Evolutionary conservation across 2,329 filamentous ascomycete genomes (phyloP).

Genomic region (Acrocalymma vagum): DNA sequence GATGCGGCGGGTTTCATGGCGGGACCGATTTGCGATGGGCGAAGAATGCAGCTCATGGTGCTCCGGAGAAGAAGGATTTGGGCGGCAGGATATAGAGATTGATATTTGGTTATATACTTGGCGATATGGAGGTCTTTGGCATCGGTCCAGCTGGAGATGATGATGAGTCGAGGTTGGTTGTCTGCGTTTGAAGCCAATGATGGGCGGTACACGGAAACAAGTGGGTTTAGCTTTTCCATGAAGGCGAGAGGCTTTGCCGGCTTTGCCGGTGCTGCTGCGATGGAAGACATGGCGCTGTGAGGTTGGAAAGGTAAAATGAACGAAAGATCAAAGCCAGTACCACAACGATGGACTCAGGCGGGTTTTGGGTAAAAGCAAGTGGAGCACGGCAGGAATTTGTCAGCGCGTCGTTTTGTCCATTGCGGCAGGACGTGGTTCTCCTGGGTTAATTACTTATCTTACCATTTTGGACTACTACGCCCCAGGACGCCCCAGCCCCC

Average conservation of each 20-base stretch:
- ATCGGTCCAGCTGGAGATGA: constrained; percentile 15
- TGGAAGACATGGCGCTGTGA: constrained; percentile 11
- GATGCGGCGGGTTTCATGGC: constrained; percentile 13
- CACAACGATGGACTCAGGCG: too few species aligned
- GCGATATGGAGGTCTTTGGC: constrained; percentile 16
- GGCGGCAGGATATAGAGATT: constrained; percentile 12
- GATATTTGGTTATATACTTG: constrained; percentile 15
- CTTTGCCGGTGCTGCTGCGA: constrained; percentile 6
- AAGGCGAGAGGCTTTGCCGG: constrained; percentile 10
- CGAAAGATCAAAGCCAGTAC: too few species aligned
- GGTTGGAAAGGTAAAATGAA: constrained; percentile 7
- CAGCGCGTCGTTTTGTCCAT: too few species aligned
- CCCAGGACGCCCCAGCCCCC: too few species aligned
- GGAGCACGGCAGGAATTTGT: too few species aligned
- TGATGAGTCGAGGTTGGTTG: constrained; percentile 14
- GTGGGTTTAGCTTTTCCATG: constrained; percentile 16
- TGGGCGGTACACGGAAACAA: constrained; percentile 14
- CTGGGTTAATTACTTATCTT: too few species aligned
- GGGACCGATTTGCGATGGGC: constrained; percentile 14
- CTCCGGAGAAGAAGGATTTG: constrained; percentile 13
- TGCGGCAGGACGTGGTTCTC: too few species aligned
- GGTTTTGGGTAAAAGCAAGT: too few species aligned
- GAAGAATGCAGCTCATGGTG: constrained; percentile 17
- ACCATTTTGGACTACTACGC: too few species aligned
- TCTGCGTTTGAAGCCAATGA: constrained; percentile 7